Base-by-base conservation (phyloP, 2,329 filamentous ascomycete genomes). In the Cordyceps fumosorosea region DNA sequence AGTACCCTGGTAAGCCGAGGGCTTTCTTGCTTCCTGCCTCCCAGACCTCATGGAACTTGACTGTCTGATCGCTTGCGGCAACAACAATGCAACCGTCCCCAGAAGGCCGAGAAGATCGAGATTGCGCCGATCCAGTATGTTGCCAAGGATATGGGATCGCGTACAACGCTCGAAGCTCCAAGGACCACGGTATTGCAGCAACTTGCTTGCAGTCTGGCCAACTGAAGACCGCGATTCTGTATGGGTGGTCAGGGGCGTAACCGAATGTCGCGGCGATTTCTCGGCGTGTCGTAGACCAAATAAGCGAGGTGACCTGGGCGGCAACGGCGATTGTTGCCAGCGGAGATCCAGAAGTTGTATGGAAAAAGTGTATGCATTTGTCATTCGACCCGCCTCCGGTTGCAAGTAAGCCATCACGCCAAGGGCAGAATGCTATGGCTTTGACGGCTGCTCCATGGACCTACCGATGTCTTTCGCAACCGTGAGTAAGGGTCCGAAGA, bases 11-110 rank as follows among this genome's bases (percentile, higher is more conserved):
- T 16, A 80, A 79, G 11, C 76, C 74, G 24, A 78, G 74, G 22
- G 80, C 83, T 10, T 78, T 76, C 69, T 83, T 87, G 67, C 77
- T 80, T 47, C 81, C 78, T 2, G 84, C 83, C n/a, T 83, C 82
- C 95, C 93, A 98, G 12, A 99, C 86, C 76, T 98, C 93, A 73
- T 98, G 92, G 69, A 98, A 98, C 71, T 95, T 95, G 74, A 98
- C 89, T 68, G 86, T 96, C 71, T 91, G 88, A 75, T 98, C 93
- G 70, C 92, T 96, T 50, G 91, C 89, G 18, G 93, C 93, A 59
- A 99, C 89, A 20, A 97, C 89, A 67, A 99, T 88, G 71, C 92
- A 96, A 0, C 68, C 76, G 70, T 80, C 76, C 64, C 72, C 70
- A 63, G 62, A 67, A 48, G 58, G 68, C 64, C 64, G 67, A 52